Base-by-base conservation (phyloP, 352 stramenopile genomes). In the Phytophthora quininea region DNA sequence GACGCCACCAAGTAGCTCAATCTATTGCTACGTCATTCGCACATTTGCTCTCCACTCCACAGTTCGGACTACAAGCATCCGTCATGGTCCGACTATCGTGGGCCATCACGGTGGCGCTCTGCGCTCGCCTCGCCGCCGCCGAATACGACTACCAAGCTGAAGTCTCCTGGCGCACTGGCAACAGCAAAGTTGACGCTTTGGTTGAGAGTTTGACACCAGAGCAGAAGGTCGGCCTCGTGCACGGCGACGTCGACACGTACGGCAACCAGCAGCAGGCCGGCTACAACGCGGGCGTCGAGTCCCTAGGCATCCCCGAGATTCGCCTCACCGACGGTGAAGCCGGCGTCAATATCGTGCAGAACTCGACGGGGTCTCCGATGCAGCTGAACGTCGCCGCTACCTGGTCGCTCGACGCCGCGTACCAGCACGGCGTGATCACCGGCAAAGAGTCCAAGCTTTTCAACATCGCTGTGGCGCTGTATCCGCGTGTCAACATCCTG, bases 331-430 rank as follows among this genome's bases (percentile, higher is more conserved):
- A 72, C 31, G 63, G 68, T 19, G 63, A 76, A 46, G 63, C 63
- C 3, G 68, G 68, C 5, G 69, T 76, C 58, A 76, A 76, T 49
- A 76, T 72, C 37, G 63, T 76, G 2, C 47, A 76, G 63, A 76
- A 73, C 45, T 40, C 68, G 30, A 76, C 63, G 35, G 42, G 61
- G 3, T 14, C 68, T 4, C 68, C 68, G 29, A 69, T 61, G 12
- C 68, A 76, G 31, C 58, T 76, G 3, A 76, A 72, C 49, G 68
- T 76, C 5, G 68, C 63, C 8, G 68, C 53, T 4, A 76, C 68
- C 0, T 72, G 68, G 68, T 76, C 68, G 27, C 45, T 66, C 11
- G 62, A 57, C 30, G 63, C 62, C 1, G 68, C 68, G 19, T 72
- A 76, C 63, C 60, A 76, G 33, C 68, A 76, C 54, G 68, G 68